These are phyloP conservation scores for Elsinoe australis DNA, from an alignment of 2,329 filamentous ascomycete species.

Conservation along the genomic window DNA sequence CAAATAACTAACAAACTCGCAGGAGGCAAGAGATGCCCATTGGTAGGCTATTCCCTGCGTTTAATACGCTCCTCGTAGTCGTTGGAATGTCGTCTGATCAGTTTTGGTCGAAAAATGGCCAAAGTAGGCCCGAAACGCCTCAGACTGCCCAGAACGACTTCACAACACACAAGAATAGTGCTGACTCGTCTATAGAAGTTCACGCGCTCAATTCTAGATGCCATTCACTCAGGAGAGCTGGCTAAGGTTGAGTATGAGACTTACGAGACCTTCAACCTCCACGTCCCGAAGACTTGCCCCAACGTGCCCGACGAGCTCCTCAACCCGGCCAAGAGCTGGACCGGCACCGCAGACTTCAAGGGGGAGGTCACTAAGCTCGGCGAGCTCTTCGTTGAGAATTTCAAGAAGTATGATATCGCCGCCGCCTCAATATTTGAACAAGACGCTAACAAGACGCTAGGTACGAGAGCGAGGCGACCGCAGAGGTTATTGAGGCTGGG, in stretches of 20 bases:
- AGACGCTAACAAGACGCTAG: conserved; percentile 46
- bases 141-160: too few species aligned
- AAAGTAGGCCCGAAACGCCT: too few species aligned
- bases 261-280: conserved; percentile 94
- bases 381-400: conserved; percentile 88
- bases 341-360: conserved; percentile 71
- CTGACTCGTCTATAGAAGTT: conserved; percentile 67
- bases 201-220: conserved; percentile 94
- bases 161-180: too few species aligned
- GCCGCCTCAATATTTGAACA: conserved; percentile 38
- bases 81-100: background rate
- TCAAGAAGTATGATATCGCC: conserved; percentile 85
- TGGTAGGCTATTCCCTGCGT: conserved; percentile 63
- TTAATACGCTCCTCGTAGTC: background rate
- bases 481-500: conserved; percentile 41
- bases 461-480: conserved; percentile 66
- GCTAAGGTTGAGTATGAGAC: conserved; percentile 88
- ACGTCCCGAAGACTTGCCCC: conserved; percentile 85
- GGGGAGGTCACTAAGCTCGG: conserved; percentile 86
- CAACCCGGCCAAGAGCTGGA: conserved; percentile 93
- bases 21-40: conserved; percentile 89
- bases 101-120: too few species aligned
- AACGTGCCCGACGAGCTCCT: conserved; percentile 85
- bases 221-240: conserved; percentile 94
- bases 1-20: too few species aligned